phyloP scores from a whole-genome alignment of 2,329 filamentous ascomycete genomes.

The Aspergillus fumigatus region DNA sequence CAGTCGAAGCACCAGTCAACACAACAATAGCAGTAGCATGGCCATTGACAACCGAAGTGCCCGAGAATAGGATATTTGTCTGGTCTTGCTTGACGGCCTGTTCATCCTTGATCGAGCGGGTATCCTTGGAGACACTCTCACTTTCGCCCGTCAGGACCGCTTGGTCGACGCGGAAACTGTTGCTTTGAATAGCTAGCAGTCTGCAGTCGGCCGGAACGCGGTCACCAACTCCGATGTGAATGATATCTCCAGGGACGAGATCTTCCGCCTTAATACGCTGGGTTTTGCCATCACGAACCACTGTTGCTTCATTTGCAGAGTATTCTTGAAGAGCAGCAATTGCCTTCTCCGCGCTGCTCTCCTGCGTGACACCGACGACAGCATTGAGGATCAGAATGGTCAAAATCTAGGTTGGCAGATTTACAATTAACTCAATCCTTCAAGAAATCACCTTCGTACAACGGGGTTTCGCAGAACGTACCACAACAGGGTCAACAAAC shows the following conservation, averaged over 20 bases:
- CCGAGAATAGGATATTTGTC: conserved; percentile 96
- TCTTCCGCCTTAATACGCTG: conserved; percentile 92
- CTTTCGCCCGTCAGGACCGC: conserved; percentile 96
- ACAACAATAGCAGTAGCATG: conserved; percentile 89
- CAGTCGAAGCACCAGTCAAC: conserved; percentile 81
- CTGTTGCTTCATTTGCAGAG: conserved; percentile 95
- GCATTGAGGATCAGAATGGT: conserved; percentile 96
- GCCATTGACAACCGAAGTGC: conserved; percentile 92
- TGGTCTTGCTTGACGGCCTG: conserved; percentile 96
- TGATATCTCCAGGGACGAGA: conserved; percentile 87
- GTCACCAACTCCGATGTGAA: conserved; percentile 84
- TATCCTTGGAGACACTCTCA: conserved; percentile 90
- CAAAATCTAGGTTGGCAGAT: conserved; percentile 61
- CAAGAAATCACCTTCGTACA: neutral
- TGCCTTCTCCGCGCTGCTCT: conserved; percentile 97
- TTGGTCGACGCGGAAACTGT: conserved; percentile 95
- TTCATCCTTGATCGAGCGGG: conserved; percentile 62
- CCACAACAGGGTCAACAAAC: conserved; percentile 92
- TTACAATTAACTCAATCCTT: conserved; percentile 14
- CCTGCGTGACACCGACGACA: conserved; percentile 95
- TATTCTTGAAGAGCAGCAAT: conserved; percentile 98
- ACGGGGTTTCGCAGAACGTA: conserved; percentile 48
- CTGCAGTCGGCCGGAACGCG: conserved; percentile 94
- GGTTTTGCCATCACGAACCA: conserved; percentile 76
- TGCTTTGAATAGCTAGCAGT: conserved; percentile 85